Conservation (phyloP, 2,329 filamentous ascomycete genomes). For the Fusarium virguliforme region DNA sequence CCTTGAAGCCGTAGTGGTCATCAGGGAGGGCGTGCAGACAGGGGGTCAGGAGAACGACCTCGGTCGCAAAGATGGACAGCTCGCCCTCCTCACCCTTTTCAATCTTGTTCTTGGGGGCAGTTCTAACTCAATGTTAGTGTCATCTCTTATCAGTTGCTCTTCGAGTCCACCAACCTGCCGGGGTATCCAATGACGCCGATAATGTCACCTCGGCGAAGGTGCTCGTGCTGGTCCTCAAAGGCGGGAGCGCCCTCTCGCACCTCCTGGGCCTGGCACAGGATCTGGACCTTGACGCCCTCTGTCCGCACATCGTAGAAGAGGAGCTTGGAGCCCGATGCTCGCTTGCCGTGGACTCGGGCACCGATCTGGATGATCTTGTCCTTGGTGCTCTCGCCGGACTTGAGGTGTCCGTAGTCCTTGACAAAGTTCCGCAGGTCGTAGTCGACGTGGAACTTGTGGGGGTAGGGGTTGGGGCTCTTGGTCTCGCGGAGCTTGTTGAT, state of each 20-base stretch:
- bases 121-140: conserved; percentile 66
- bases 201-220: conserved; percentile 91
- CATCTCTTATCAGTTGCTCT: neutral
- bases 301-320: conserved; percentile 84
- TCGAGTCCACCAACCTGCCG: conserved; percentile 44
- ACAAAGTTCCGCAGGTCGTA: conserved; percentile 87
- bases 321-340: conserved; percentile 85
- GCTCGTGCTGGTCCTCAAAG: conserved; percentile 91
- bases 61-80: conserved; percentile 91
- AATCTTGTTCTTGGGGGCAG: conserved; percentile 90
- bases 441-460: conserved; percentile 90
- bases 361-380: conserved; percentile 84
- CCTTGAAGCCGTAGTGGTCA: conserved; percentile 95
- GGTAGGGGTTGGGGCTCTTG: conserved; percentile 72
- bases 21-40: conserved; percentile 85
- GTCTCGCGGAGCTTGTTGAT: conserved; percentile 68
- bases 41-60: conserved; percentile 88
- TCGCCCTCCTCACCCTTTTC: conserved; percentile 83
- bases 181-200: conserved; percentile 71
- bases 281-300: conserved; percentile 80
- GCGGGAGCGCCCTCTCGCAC: conserved; percentile 74
- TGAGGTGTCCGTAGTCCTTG: conserved; percentile 83
- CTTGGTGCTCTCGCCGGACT: conserved; percentile 88
- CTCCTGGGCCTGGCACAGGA: conserved; percentile 92
- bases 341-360: conserved; percentile 91